A percentile compares a stretch with the other conserved stretches of the same genome.
phyloP scores from a whole-genome alignment of 768 basidiomycete genomes.

The Hemileccinum rubropunctum region DNA sequence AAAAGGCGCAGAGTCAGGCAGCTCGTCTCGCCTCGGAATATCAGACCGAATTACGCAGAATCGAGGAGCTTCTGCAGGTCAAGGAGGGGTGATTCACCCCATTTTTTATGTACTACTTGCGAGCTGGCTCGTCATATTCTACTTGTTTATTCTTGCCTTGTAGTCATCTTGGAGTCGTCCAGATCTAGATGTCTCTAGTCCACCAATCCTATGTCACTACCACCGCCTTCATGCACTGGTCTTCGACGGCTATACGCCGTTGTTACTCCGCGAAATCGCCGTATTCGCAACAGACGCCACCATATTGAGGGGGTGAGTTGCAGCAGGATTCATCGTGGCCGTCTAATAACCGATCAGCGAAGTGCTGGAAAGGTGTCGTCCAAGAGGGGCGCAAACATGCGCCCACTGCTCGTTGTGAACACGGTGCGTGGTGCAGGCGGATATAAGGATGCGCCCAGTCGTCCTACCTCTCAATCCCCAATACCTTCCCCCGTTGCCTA shows the following conservation, averaged over 20 bases:
- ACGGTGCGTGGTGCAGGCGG: conserved; percentile 4
- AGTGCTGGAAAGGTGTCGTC: conserved; percentile 19
- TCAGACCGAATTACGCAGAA: conserved; percentile 33
- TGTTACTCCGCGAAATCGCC: conserved; percentile 12
- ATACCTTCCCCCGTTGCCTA: not conserved
- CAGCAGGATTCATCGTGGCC: conserved; percentile 28
- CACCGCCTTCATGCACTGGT: too few species aligned
- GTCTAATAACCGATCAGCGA: conserved; percentile 25
- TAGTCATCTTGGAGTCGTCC: not conserved
- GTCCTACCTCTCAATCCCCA: not conserved
- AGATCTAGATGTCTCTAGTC: conserved; percentile 14
- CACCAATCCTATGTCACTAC: conserved; percentile 2
- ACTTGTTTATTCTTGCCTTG: conserved; percentile 4
- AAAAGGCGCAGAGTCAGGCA: conserved; percentile 29
- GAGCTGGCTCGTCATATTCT: conserved; percentile 23
- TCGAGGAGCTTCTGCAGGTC: conserved; percentile 30
- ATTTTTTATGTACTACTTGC: conserved; percentile 19
- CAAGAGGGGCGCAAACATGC: conserved; percentile 13
- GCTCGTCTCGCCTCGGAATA: conserved; percentile 32
- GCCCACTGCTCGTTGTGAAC: conserved; percentile 9
- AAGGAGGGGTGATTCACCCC: conserved; percentile 25
- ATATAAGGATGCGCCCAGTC: conserved; percentile 17
- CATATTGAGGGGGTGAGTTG: conserved; percentile 2
- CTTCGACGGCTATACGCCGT: too few species aligned
- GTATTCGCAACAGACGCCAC: too few species aligned